phyloP scores from a whole-genome alignment of 1,284 basidiomycete genomes.

The Ceratobasidium sp. region DNA sequence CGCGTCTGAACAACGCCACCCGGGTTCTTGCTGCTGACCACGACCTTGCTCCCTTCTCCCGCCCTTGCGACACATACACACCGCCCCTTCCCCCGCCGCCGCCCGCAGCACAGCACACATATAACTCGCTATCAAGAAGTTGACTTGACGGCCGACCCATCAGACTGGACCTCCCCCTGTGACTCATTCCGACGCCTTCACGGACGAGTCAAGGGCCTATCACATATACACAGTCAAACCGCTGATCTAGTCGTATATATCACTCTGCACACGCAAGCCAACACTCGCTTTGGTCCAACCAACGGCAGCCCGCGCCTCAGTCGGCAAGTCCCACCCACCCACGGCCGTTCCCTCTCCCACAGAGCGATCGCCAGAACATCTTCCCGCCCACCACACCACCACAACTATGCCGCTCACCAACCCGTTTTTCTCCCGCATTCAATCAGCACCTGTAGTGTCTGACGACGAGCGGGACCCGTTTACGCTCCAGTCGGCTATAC shows the following conservation, averaged over 20 bases:
- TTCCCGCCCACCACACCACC: background rate
- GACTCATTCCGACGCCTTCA: slow-evolving; percentile 4
- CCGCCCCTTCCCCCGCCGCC: background rate
- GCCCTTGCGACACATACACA: background rate
- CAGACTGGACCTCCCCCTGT: too few species aligned
- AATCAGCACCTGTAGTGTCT: slow-evolving; percentile 8
- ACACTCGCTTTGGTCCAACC: too few species aligned
- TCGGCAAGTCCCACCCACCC: too few species aligned
- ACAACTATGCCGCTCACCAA: slow-evolving; percentile 10
- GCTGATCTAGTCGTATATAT: too few species aligned
- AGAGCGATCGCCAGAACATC: too few species aligned
- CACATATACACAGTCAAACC: too few species aligned
- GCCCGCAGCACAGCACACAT: slow-evolving; percentile 12
- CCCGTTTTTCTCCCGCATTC: slow-evolving; percentile 33
- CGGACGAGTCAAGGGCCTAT: too few species aligned
- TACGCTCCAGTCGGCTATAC: background rate
- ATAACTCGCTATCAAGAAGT: background rate
- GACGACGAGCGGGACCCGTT: slow-evolving; percentile 30
- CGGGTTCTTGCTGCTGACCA: slow-evolving; percentile 4
- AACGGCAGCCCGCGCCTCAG: too few species aligned
- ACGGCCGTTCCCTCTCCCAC: too few species aligned
- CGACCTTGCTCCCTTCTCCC: slow-evolving; percentile 4
- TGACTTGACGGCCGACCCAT: too few species aligned
- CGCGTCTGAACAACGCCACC: slow-evolving; percentile 44
- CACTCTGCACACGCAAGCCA: too few species aligned